Base-by-base conservation (phyloP, 352 stramenopile genomes). In the Phytophthora sojae region DNA sequence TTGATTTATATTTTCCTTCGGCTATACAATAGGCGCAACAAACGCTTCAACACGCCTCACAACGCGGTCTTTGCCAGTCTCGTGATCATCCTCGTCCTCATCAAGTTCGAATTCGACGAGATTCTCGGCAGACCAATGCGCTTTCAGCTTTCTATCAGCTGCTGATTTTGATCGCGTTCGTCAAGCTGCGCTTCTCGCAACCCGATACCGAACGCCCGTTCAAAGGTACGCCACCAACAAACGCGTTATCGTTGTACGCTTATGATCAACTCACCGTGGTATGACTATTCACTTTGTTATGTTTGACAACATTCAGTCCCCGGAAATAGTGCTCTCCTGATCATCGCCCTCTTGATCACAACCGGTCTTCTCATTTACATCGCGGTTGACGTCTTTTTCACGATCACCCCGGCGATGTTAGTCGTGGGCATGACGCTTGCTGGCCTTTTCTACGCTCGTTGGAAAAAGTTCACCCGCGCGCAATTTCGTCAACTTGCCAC, bases 71-170 rank as follows among this genome's bases (percentile, higher is more conserved):
- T 76, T 7, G 65, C 73, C 14, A 87, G 76, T 59, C 65, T 87
- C 21, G 35, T 83, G 30, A 78, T 90, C 64, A 86, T 90, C 47
- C 51, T 90, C 9, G 66, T 88, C 29, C 69, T 88, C 45, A 80
- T 85, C 59, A 79, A 78, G 59, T 84, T 88, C 49, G 75, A 87
- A 56, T 94, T 97, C 68, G 80, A 97, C 39, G 80, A 85, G 39
- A 91, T 95, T 26, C 65, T 97, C 5, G 82, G 88, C 59, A 87
- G 79, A 85, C 96, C 50, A 98, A 98, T 73, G 89, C 95, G n/a
- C 86, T 97, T 42, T 98, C 96, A 64, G 81, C 90, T 25, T 79
- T 96, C 55, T 82, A 88, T 39, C 79, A 97, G 64, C 53, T 98
- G 26, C 79, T 98, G 53, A 93, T 98, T 32, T 90, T 78, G 65